Base-by-base conservation (phyloP, 2,329 filamentous ascomycete genomes). In the Phialocephala subalpina region DNA sequence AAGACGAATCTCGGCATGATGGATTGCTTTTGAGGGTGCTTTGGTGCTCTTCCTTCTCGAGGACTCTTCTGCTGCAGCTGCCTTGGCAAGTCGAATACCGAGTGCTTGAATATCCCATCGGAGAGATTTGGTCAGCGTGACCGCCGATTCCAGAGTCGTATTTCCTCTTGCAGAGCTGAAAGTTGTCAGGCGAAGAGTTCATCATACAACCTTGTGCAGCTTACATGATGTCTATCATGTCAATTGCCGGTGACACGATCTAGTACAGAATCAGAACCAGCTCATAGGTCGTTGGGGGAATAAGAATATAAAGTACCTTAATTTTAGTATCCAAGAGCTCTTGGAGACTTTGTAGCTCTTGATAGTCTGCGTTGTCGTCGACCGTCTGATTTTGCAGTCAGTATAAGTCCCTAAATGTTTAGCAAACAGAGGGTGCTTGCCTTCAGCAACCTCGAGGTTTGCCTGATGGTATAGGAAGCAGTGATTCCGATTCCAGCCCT, bases 151-250 rank as follows among this genome's bases (percentile, higher is more conserved):
- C 0, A 99, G 85, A 36, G 89, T 90, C 0, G 90, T 92, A 70
- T 93, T 92, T n/a, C 90, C 90, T 67, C 90, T 86, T 38, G 90
- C 90, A 67, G 90, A 89, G 72, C 85, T 87, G 63, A 22, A 18
- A 7, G 35, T 25, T 9, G 42, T 74, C 29, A 77, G 71, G 64
- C 62, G 63, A 22, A 20, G 20, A 29, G 1, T 53, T 18, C 16
- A n/a, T 66, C n/a, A n/a, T 53, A 45, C 64, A 84, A 3, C 81
- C 47, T 16, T 47, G 22, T 22, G 60, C 18, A 35, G 75, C 84
- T 73, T 78, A 92, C 90, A 96, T 96, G 73, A 97, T 86, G 77
- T 97, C 93, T 73, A 97, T 93, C 83, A 97, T 89, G 76, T 97
- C 93, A 74, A 97, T 95, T 11, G 93, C 92, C 0, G 94, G 94